A percentile compares a stretch with the other conserved stretches of the same genome.
These are phyloP conservation scores for Talaromyces atroroseus DNA, from an alignment of 2,329 filamentous ascomycete genomes.

Conservation along the genomic window DNA sequence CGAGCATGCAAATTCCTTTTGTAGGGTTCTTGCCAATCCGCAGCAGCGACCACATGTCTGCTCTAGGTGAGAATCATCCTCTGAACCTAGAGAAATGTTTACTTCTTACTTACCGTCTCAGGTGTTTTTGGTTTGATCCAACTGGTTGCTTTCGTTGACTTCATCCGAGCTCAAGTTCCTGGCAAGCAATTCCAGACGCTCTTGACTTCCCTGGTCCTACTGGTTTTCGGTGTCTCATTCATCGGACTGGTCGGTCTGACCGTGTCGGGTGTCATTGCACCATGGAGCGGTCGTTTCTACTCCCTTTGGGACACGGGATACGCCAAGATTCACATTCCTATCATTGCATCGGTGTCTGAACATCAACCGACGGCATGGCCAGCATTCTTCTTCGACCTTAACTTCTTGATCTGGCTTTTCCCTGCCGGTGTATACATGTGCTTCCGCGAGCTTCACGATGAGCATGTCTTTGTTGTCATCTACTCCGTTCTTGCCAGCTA, in stretches of 20 bases:
- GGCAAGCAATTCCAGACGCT: constrained; percentile 93
- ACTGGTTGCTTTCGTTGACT: constrained; percentile 86
- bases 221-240: constrained; percentile 68
- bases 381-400: constrained; percentile 97
- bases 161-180: constrained; percentile 78
- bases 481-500: constrained; percentile 96
- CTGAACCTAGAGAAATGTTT: background rate
- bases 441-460: constrained; percentile 87
- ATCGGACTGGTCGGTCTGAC: constrained; percentile 76
- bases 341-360: constrained; percentile 98
- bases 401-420: constrained; percentile 98
- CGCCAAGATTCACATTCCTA: constrained; percentile 98
- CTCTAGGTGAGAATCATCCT: constrained; percentile 62
- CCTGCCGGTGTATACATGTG: constrained; percentile 97
- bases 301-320: constrained; percentile 98
- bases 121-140: constrained; percentile 95
- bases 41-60: constrained; percentile 98
- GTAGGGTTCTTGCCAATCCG: constrained; percentile 95
- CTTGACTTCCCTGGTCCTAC: constrained; percentile 67
- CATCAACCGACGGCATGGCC: constrained; percentile 99
- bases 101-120: constrained; percentile 33
- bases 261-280: constrained; percentile 83
- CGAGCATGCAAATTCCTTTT: constrained; percentile 99
- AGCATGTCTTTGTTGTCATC: constrained; percentile 96
- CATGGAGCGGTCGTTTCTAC: constrained; percentile 98